Evolutionary conservation across 2,329 filamentous ascomycete genomes (phyloP).

Genomic region (Metarhizium humberi): DNA sequence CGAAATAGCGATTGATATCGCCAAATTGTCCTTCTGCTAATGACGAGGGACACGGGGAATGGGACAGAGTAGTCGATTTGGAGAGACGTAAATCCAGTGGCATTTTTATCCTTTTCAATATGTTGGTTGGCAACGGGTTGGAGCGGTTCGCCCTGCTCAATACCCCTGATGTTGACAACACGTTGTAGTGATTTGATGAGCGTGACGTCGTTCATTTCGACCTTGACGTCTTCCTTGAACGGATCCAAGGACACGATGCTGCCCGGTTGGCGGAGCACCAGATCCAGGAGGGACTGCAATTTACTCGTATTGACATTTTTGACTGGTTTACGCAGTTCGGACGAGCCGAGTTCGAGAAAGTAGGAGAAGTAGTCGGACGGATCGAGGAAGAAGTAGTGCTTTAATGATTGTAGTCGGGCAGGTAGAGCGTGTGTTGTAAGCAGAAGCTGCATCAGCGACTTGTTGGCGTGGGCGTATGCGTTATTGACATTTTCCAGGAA

Average conservation of each 20-base stretch:
- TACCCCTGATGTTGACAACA: slow-evolving; percentile 91
- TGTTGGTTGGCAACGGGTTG: slow-evolving; percentile 59
- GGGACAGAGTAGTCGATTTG: slow-evolving; percentile 92
- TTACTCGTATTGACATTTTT: slow-evolving; percentile 87
- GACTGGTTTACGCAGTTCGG: slow-evolving; percentile 83
- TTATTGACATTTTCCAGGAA: slow-evolving; percentile 95
- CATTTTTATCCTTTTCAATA: slow-evolving; percentile 75
- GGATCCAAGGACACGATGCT: slow-evolving; percentile 89
- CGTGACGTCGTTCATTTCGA: slow-evolving; percentile 91
- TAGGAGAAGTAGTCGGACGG: slow-evolving; percentile 97
- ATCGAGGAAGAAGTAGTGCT: slow-evolving; percentile 98
- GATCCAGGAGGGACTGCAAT: slow-evolving; percentile 87
- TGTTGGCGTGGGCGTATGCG: slow-evolving; percentile 92
- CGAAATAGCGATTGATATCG: slow-evolving; percentile 94
- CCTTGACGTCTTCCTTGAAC: slow-evolving; percentile 97
- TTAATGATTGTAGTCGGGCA: slow-evolving; percentile 77
- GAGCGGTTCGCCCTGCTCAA: slow-evolving; percentile 80
- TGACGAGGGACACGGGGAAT: slow-evolving; percentile 90
- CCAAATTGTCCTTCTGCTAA: slow-evolving; percentile 93
- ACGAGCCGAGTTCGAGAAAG: slow-evolving; percentile 84
- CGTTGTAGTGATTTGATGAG: slow-evolving; percentile 91
- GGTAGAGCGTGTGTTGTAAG: slow-evolving; percentile 89
- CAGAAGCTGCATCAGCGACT: slow-evolving; percentile 81
- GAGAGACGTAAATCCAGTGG: slow-evolving; percentile 82
- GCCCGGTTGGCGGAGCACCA: slow-evolving; percentile 91